Base-by-base conservation (phyloP, 2,329 filamentous ascomycete species). In the Clonostachys sp. region DNA sequence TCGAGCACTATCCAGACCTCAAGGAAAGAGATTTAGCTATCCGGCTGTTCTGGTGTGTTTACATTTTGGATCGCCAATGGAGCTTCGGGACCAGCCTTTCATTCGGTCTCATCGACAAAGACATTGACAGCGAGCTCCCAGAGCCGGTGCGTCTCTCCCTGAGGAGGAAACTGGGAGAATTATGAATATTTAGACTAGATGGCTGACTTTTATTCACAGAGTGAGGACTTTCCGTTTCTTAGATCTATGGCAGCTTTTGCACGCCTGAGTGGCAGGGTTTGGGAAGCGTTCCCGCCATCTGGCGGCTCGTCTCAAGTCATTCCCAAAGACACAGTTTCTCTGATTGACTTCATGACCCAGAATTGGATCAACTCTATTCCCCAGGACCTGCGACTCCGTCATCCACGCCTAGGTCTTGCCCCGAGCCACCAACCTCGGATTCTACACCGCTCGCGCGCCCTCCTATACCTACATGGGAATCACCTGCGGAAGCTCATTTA, bases 31-130 rank as follows among this genome's bases (percentile, higher is more conserved):
- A 59, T 2, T 46, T 61, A 2, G 69, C 68, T 0, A 56, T 62
- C 2, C 57, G 64, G 2, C 63, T 77, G 0, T 78, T 77, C 49
- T 78, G 74, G 73, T 74, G 67, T 33, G 70, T 76, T 17, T 78
- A 77, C 46, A 69, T 74, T 0, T 64, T 78, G 1, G 75, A 78
- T 44, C 69, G 73, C 1, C 68, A 74, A 18, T 78, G 73, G 71
- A 75, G 72, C 10, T 75, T 78, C 34, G 74, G 74, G 3, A 77
- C 73, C 0, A 73, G 74, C 12, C 54, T 77, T 17, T 73, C 74
- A 0, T 77, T 76, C 51, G 68, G 68, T 0, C 62, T 78, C 6
- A 62, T 72, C 12, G 73, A 77, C 24, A 30, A 30, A 30, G 24
- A 30, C 9, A 30, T 30, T 30, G 24, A 30, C 24, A 30, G 24